phyloP scores from a whole-genome alignment of 2,329 filamentous ascomycete species.

The Alternaria sp. region DNA sequence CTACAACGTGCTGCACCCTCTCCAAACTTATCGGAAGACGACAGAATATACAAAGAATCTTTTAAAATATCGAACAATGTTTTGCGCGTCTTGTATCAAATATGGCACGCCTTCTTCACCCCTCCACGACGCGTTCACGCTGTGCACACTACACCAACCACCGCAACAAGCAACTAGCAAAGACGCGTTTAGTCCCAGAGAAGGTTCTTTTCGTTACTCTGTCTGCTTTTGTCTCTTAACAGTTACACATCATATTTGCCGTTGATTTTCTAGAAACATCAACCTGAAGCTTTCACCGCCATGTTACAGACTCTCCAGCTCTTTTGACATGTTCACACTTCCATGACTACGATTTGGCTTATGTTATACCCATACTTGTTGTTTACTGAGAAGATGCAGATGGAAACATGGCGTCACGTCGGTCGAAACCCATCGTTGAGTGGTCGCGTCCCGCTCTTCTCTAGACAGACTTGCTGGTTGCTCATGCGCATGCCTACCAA shows the following conservation, averaged over 20 bases:
- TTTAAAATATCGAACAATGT: not conserved
- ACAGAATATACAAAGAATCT: accelerated
- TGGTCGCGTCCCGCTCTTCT: not conserved
- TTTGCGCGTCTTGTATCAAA: not conserved
- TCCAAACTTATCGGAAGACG: not conserved
- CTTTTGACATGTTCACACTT: not conserved
- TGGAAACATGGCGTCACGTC: not conserved
- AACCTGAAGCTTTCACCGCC: not conserved
- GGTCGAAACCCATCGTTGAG: not conserved
- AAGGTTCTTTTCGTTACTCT: too few relatives aligned
- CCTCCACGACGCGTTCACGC: not conserved
- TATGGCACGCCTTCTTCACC: not conserved
- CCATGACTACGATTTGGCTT: not conserved
- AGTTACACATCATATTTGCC: not conserved
- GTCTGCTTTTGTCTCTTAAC: not conserved
- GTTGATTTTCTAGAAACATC: not conserved
- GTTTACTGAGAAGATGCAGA: not conserved
- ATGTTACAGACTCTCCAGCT: not conserved
- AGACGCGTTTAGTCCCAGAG: not conserved
- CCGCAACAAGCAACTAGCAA: not conserved
- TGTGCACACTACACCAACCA: not conserved
- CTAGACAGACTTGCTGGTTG: not conserved
- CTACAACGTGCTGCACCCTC: not conserved
- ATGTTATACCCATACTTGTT: not conserved
- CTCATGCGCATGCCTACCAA: not conserved